phyloP scores from a whole-genome alignment of 1,284 basidiomycete species.

The Sutorius eximius region DNA sequence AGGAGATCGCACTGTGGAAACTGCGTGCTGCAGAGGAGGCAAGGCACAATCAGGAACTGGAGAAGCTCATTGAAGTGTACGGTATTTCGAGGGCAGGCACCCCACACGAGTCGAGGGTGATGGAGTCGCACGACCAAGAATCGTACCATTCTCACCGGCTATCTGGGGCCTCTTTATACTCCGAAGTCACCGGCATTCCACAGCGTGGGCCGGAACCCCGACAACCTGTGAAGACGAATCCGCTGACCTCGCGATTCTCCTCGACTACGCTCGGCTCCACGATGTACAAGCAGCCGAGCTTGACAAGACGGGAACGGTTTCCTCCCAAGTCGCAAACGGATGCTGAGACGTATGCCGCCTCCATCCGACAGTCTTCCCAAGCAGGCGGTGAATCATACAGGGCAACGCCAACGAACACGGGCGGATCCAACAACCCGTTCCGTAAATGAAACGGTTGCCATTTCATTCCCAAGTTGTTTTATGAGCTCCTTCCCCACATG shows the following conservation, averaged over 20 bases:
- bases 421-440: constrained; percentile 52
- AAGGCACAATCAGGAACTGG: constrained; percentile 49
- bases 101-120: constrained; percentile 29
- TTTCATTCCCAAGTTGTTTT: constrained; percentile 6
- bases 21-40: constrained; percentile 50
- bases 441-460: constrained; percentile 34
- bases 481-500: constrained; percentile 22
- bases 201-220: constrained; percentile 60
- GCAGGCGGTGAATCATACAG: constrained; percentile 20
- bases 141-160: constrained; percentile 40
- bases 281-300: constrained; percentile 23
- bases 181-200: constrained; percentile 63
- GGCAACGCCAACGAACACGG: constrained; percentile 40
- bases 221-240: constrained; percentile 59
- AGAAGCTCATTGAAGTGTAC: constrained; percentile 53
- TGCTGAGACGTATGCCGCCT: constrained; percentile 59
- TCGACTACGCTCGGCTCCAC: constrained; percentile 41
- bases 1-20: constrained; percentile 46
- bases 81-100: constrained; percentile 42
- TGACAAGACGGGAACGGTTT: constrained; percentile 29
- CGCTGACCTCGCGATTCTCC: constrained; percentile 46
- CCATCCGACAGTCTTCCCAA: constrained; percentile 38
- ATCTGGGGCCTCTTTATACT: constrained; percentile 61
- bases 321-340: constrained; percentile 43
- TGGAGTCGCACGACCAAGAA: constrained; percentile 27